A percentile compares a stretch with the other conserved stretches of the same genome.
Conservation (phyloP, 257 asterid species). For the Fraxinus pennsylvanica region DNA sequence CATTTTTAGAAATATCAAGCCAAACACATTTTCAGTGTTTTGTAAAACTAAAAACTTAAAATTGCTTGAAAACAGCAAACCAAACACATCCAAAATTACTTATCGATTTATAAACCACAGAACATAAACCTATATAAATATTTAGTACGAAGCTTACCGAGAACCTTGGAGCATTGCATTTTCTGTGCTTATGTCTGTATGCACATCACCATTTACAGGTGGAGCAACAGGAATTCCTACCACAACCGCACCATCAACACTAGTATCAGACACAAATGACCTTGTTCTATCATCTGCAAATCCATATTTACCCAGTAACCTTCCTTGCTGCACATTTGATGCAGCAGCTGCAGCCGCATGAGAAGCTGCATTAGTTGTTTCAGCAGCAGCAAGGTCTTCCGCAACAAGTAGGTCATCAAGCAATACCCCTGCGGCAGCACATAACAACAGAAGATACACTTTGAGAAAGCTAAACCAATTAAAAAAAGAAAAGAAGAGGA, state of each 20-base stretch:
- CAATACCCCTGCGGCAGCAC: conserved; percentile 64
- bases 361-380: conserved; percentile 91
- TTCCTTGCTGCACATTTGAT: conserved; percentile 65
- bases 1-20: too few relatives aligned
- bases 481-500: too few relatives aligned
- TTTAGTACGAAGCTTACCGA: conserved; percentile 49
- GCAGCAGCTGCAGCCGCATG: conserved; percentile 91
- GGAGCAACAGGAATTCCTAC: conserved; percentile 92
- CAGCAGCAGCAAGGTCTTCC: conserved; percentile 96
- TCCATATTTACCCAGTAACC: conserved; percentile 62
- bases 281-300: conserved; percentile 65
- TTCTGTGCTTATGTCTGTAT: conserved; percentile 84
- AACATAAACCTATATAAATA: conserved; percentile 3
- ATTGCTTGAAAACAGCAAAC: too few relatives aligned
- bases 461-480: not conserved
- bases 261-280: conserved; percentile 53
- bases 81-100: not conserved
- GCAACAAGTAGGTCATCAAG: conserved; percentile 95
- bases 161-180: conserved; percentile 79
- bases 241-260: conserved; percentile 75
- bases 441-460: conserved; percentile 1
- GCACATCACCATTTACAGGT: conserved; percentile 75
- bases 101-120: conserved; percentile 7
- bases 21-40: too few relatives aligned
- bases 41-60: too few relatives aligned